Evolutionary conservation across 176 grass and related monocot species (phyloP).

Genomic region (Cocos nucifera): DNA sequence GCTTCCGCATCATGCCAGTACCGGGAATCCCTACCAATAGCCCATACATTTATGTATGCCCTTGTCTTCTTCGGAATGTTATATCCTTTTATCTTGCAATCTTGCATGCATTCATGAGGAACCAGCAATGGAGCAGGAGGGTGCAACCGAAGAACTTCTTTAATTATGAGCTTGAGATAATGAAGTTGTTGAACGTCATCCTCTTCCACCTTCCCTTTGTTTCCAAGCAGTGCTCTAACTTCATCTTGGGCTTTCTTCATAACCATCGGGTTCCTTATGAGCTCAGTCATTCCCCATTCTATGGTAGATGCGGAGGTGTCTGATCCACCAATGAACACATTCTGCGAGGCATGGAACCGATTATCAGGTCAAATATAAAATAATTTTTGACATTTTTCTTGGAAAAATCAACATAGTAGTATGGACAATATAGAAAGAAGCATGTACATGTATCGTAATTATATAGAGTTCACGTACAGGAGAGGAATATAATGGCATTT

Average conservation of each 20-base stretch:
- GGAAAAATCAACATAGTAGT: no score
- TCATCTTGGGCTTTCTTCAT: neutral
- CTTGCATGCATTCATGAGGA: slow-evolving; percentile 5
- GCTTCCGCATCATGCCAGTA: slow-evolving; percentile 21
- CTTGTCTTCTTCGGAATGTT: slow-evolving; percentile 18
- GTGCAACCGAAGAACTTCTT: slow-evolving; percentile 3
- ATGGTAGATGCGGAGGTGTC: slow-evolving; percentile 10
- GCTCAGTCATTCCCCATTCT: slow-evolving; percentile 36
- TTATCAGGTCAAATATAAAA: no score
- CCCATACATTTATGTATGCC: slow-evolving; percentile 30
- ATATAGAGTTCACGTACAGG: no score
- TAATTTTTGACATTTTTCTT: no score
- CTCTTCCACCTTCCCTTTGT: slow-evolving; percentile 3
- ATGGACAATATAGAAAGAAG: no score
- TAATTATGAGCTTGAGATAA: slow-evolving; percentile 23
- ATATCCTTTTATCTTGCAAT: slow-evolving; percentile 17
- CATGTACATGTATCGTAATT: no score
- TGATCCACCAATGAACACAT: slow-evolving; percentile 18
- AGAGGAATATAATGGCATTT: no score
- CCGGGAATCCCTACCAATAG: slow-evolving; percentile 23
- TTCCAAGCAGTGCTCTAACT: slow-evolving; percentile 10
- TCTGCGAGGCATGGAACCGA: neutral
- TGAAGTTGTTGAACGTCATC: slow-evolving; percentile 6
- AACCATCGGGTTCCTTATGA: slow-evolving; percentile 10
- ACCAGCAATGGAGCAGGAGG: slow-evolving; percentile 6